These are phyloP conservation scores for Pythium brachiatum DNA, from an alignment of 352 stramenopile genomes.

Conservation along the genomic window DNA sequence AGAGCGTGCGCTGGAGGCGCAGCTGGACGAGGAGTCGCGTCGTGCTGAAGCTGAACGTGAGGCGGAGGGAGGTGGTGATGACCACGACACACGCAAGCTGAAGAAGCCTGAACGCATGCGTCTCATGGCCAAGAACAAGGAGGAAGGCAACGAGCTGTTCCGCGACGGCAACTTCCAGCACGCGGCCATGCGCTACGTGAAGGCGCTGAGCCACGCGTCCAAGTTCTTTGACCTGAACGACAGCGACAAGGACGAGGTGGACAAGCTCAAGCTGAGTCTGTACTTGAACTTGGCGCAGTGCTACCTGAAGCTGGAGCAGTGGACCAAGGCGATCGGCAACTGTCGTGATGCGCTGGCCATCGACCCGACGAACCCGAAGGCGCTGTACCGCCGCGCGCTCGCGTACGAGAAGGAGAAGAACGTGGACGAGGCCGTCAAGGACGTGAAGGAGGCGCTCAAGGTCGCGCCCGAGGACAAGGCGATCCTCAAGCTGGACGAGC, in stretches of 20 bases:
- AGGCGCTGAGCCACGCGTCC: slow-evolving; percentile 85
- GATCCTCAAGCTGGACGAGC: slow-evolving; percentile 70
- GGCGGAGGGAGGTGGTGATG: slow-evolving; percentile 74
- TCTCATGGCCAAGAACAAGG: slow-evolving; percentile 94
- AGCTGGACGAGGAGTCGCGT: slow-evolving; percentile 73
- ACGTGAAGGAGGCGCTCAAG: slow-evolving; percentile 56
- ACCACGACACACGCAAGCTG: slow-evolving; percentile 92
- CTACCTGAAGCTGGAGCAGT: slow-evolving; percentile 93
- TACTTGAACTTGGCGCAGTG: slow-evolving; percentile 92
- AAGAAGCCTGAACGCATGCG: slow-evolving; percentile 92
- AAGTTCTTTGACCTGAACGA: slow-evolving; percentile 92
- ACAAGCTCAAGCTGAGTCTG: slow-evolving; percentile 87
- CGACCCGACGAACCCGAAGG: slow-evolving; percentile 80
- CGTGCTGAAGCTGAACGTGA: slow-evolving; percentile 73
- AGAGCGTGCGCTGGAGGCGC: slow-evolving; percentile 60
- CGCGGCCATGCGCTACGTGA: slow-evolving; percentile 88
- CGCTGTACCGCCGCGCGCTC: slow-evolving; percentile 82
- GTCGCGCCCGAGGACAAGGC: slow-evolving; percentile 75
- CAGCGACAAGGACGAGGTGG: slow-evolving; percentile 82
- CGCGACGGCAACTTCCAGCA: slow-evolving; percentile 88
- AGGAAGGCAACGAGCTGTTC: slow-evolving; percentile 94
- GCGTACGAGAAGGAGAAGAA: slow-evolving; percentile 89
- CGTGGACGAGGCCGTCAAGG: slow-evolving; percentile 57
- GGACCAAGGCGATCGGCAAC: slow-evolving; percentile 78
- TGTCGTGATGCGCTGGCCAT: slow-evolving; percentile 80